Evolutionary conservation across 495 filamentous ascomycete genomes (phyloP).

Genomic region (Daldinia concentrica): DNA sequence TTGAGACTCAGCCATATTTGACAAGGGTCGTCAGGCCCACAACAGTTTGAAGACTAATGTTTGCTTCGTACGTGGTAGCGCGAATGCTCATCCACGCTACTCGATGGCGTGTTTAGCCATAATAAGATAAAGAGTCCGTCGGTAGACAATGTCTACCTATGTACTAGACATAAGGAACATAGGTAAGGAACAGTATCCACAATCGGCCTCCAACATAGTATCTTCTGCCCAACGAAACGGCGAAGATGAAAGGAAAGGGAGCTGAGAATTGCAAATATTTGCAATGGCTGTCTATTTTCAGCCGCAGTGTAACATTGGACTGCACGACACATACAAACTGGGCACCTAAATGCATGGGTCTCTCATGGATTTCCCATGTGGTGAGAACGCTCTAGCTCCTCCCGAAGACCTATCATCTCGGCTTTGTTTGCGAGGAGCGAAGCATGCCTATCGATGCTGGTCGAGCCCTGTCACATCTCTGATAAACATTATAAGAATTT

Average conservation of each 20-base stretch:
- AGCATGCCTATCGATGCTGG: background rate
- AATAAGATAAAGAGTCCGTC: background rate
- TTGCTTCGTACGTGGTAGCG: background rate
- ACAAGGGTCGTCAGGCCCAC: background rate
- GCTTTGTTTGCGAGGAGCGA: conserved; percentile 13
- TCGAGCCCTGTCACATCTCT: background rate
- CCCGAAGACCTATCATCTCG: conserved; percentile 17
- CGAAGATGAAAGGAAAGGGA: background rate
- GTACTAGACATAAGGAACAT: background rate
- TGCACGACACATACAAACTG: conserved; percentile 5
- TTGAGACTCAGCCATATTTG: background rate
- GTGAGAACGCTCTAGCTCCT: background rate
- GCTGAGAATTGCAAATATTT: conserved; percentile 20
- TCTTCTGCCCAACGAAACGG: background rate
- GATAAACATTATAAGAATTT: background rate
- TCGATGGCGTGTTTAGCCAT: background rate
- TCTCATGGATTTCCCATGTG: background rate
- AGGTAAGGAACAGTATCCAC: background rate
- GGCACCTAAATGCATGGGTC: background rate
- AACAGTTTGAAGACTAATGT: background rate
- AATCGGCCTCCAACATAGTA: background rate
- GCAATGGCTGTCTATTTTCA: conserved; percentile 16
- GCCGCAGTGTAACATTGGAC: conserved; percentile 31
- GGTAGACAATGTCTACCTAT: background rate
- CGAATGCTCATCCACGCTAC: background rate